Conservation (phyloP, 768 basidiomycete species). For the Psilocybe subaeruginosa region DNA sequence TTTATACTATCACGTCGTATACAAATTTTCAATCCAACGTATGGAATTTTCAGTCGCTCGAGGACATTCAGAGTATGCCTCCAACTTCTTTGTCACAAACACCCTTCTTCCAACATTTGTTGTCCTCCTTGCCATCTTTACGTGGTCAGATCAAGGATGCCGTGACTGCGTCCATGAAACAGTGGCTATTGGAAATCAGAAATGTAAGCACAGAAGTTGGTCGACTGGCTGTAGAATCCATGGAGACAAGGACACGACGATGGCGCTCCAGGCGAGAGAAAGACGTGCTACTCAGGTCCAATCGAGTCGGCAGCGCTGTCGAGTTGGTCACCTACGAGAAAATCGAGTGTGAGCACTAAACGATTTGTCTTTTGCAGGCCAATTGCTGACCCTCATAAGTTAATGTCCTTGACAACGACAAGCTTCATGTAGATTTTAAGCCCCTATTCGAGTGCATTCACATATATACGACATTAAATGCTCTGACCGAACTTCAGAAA, state of each 20-base stretch:
- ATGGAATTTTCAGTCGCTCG: slow-evolving; percentile 71
- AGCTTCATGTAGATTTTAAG: slow-evolving; percentile 88
- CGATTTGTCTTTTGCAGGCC: neutral
- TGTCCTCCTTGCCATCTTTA: slow-evolving; percentile 90
- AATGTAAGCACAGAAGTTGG: slow-evolving; percentile 89
- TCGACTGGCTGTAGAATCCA: slow-evolving; percentile 83
- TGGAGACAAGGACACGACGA: slow-evolving; percentile 80
- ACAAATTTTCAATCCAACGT: slow-evolving; percentile 33
- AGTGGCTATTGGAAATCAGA: slow-evolving; percentile 95
- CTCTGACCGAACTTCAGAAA: slow-evolving; percentile 85
- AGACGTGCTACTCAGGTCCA: slow-evolving; percentile 75
- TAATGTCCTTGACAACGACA: slow-evolving; percentile 90
- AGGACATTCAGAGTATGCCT: slow-evolving; percentile 92
- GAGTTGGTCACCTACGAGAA: slow-evolving; percentile 93
- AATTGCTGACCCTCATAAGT: slow-evolving; percentile 46
- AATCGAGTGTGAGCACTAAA: slow-evolving; percentile 78
- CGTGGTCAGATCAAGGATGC: slow-evolving; percentile 89
- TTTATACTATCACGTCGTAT: slow-evolving; percentile 34
- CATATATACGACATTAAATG: slow-evolving; percentile 90
- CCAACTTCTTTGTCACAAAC: slow-evolving; percentile 89
- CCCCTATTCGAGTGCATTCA: slow-evolving; percentile 97
- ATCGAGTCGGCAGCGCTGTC: slow-evolving; percentile 88
- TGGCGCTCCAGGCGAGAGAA: slow-evolving; percentile 87
- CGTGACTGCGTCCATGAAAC: slow-evolving; percentile 93
- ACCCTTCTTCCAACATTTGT: slow-evolving; percentile 88